A percentile compares a stretch with the other conserved stretches of the same genome.
Evolutionary conservation across 129 eudicot species (phyloP).

Genomic region (sunflower (Helianthus annuus)): DNA sequence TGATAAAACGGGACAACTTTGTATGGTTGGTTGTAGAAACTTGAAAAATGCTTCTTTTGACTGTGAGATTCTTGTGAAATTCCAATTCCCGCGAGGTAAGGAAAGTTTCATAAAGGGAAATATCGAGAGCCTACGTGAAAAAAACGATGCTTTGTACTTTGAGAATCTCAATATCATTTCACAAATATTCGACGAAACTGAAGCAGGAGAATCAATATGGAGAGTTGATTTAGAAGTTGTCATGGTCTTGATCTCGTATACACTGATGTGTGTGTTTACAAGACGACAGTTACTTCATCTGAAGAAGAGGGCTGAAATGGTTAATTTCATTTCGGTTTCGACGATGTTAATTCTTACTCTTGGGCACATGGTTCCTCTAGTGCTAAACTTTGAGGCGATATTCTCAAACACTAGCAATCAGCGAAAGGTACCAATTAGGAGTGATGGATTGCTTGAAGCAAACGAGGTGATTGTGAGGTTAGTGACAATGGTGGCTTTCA

Average conservation of each 20-base stretch:
- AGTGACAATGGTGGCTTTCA: constrained; percentile 50
- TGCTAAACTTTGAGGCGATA: constrained; percentile 68
- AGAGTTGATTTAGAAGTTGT: no score
- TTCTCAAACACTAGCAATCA: constrained; percentile 28
- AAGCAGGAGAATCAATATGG: constrained; percentile 22
- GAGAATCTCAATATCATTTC: constrained; percentile 38
- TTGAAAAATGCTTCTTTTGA: constrained; percentile 29
- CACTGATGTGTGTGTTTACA: no score
- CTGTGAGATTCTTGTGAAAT: constrained; percentile 59
- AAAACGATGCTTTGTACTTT: constrained; percentile 50
- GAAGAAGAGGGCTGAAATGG: no score
- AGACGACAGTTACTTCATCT: constrained; percentile 31
- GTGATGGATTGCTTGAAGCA: constrained; percentile 56
- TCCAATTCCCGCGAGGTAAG: constrained; percentile 46
- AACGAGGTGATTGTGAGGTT: constrained; percentile 63
- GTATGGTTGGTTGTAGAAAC: constrained; percentile 51
- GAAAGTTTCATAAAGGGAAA: constrained; percentile 46
- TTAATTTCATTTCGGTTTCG: no score
- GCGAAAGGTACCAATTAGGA: constrained; percentile 31
- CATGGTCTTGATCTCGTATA: no score
- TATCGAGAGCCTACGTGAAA: constrained; percentile 55
- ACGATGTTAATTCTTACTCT: no score
- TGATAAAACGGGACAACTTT: constrained; percentile 50
- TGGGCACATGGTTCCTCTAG: constrained; percentile 53
- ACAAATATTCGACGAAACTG: constrained; percentile 9